Conservation (phyloP, 2,329 filamentous ascomycete genomes). For the Cadophora sp. region DNA sequence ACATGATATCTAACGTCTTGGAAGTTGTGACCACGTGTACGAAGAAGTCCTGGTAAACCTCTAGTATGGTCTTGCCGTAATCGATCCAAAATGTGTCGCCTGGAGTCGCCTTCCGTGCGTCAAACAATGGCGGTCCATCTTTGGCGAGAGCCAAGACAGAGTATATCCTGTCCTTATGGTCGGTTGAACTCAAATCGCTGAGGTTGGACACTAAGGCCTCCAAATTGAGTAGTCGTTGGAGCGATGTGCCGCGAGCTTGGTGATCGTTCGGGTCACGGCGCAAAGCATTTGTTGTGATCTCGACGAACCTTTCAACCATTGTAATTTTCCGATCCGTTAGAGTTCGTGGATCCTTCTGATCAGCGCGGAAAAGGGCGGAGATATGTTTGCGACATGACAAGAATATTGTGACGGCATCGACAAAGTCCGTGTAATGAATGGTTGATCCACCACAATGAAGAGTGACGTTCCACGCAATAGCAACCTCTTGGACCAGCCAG, state of each 20-base stretch:
- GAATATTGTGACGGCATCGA: slow-evolving; percentile 30
- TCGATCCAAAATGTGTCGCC: slow-evolving; percentile 11
- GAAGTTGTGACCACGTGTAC: slow-evolving; percentile 18
- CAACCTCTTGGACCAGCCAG: slow-evolving; percentile 33
- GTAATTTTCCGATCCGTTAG: slow-evolving; percentile 24
- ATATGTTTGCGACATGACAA: slow-evolving; percentile 21
- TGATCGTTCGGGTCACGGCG: neutral
- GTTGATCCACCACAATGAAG: slow-evolving; percentile 42
- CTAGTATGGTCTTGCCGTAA: slow-evolving; percentile 14
- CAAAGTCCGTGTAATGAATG: slow-evolving; percentile 27
- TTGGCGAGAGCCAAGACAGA: slow-evolving; percentile 25
- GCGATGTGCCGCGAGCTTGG: neutral
- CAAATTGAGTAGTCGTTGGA: slow-evolving; percentile 21
- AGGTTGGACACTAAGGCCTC: slow-evolving; percentile 26
- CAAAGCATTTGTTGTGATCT: slow-evolving; percentile 26
- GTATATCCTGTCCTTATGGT: slow-evolving; percentile 26
- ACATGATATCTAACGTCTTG: slow-evolving; percentile 26
- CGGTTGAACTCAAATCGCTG: slow-evolving; percentile 12
- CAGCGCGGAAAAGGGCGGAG: slow-evolving; percentile 9
- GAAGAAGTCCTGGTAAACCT: slow-evolving; percentile 28
- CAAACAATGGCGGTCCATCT: slow-evolving; percentile 20
- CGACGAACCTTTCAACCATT: slow-evolving; percentile 27
- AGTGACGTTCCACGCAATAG: slow-evolving; percentile 24
- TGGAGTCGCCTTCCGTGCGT: neutral
- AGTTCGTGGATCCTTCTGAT: slow-evolving; percentile 9